Conservation (phyloP, 352 stramenopile species). For the Aphanomyces invadans region DNA sequence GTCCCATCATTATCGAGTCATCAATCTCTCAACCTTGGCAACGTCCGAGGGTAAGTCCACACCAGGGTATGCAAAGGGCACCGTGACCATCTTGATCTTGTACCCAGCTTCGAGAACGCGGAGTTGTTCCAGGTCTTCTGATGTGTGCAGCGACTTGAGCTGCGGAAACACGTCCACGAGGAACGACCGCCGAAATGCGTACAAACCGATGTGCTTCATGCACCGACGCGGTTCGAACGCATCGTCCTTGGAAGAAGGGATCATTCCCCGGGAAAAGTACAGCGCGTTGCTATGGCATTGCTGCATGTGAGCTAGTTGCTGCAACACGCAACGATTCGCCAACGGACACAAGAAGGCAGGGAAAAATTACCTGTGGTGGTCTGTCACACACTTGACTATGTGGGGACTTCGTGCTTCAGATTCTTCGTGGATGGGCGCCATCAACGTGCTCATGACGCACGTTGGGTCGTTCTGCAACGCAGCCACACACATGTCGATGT, state of each 20-base stretch:
- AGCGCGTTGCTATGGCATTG: slow-evolving; percentile 61
- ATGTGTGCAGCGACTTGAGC: slow-evolving; percentile 43
- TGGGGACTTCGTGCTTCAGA: slow-evolving; percentile 46
- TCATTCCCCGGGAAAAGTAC: slow-evolving; percentile 78
- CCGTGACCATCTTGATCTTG: slow-evolving; percentile 57
- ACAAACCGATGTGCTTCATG: slow-evolving; percentile 71
- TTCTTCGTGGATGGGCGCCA: slow-evolving; percentile 53
- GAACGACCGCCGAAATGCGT: slow-evolving; percentile 71
- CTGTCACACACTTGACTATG: slow-evolving; percentile 68
- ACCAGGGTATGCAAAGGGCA: slow-evolving; percentile 51
- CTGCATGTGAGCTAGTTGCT: no score
- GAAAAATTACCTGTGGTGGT: slow-evolving; percentile 43
- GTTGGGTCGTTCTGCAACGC: slow-evolving; percentile 40
- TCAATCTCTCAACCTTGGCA: slow-evolving; percentile 34
- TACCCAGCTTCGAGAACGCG: slow-evolving; percentile 71
- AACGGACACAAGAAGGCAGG: not conserved
- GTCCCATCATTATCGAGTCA: slow-evolving; percentile 8
- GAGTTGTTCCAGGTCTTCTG: slow-evolving; percentile 77
- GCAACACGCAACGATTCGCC: no score
- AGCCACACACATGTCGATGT: slow-evolving; percentile 64
- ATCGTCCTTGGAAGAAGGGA: slow-evolving; percentile 63
- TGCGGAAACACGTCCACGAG: slow-evolving; percentile 50
- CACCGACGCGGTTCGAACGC: slow-evolving; percentile 45
- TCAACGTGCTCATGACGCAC: slow-evolving; percentile 72
- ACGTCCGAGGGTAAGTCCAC: slow-evolving; percentile 68